Percentiles rank a stretch among this genome's conserved stretches.
Evolutionary conservation across 805 yeast species (phyloP).

Genomic region (Pichia californica): DNA sequence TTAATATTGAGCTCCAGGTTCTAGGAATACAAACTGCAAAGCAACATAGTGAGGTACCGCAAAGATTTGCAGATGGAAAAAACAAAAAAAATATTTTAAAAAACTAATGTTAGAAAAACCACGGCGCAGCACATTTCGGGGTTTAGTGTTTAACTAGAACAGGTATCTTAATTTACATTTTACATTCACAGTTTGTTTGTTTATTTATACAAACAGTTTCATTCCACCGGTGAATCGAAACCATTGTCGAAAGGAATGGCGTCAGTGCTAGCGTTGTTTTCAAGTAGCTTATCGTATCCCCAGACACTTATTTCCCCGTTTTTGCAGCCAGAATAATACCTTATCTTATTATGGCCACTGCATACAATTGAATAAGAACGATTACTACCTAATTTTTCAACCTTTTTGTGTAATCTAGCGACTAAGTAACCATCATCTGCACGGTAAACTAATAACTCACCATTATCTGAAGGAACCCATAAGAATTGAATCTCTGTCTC

Average conservation of each 20-base stretch:
- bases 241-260: constrained; percentile 19
- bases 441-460: constrained; percentile 57
- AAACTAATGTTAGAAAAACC: no score
- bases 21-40: no score
- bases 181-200: no score
- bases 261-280: background rate
- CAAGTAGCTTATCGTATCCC: constrained; percentile 34
- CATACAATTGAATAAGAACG: constrained; percentile 49
- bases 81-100: no score
- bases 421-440: constrained; percentile 58
- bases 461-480: constrained; percentile 69
- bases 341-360: constrained; percentile 38
- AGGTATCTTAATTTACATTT: no score
- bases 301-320: constrained; percentile 62
- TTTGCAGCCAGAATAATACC: constrained; percentile 53
- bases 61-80: no score
- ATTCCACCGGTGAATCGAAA: constrained; percentile 6
- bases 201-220: no score
- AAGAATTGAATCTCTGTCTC: constrained; percentile 55
- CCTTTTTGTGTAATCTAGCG: constrained; percentile 40
- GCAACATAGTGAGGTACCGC: no score
- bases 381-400: constrained; percentile 30
- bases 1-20: no score
- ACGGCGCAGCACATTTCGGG: no score
- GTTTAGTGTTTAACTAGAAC: no score